Evolutionary conservation across 345 rosid genomes (phyloP), one percentile per base, ranked within the genome.

Genomic region (Citrus unshiu): DNA sequence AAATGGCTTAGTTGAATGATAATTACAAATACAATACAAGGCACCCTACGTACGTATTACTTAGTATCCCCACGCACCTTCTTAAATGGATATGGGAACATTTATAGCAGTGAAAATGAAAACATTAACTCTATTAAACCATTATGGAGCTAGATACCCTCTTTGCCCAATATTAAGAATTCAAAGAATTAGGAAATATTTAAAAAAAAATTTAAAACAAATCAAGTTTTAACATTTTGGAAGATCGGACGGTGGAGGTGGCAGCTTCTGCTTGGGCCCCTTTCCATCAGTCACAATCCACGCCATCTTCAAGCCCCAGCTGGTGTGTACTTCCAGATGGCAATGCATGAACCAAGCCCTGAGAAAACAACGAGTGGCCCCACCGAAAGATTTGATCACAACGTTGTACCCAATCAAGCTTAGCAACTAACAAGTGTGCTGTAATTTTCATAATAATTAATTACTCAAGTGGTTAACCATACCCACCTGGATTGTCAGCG

Each of bases 281-380:
- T 84, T 83, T 6, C 93, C 90, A 63, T 85, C 88, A n/a, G 9
- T 76, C 34, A 88, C 90, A 56, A 88, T 32, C 91, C 90, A 90
- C 9, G 85, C 90, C 91, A 90, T 88, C 79, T 88, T 88, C 82
- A 90, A 77, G 3, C 91, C 93, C 91, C 91, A 88, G 79, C 89
- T 87, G 3, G 90, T 86, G 79, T 86, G 91, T 22, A 90, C 89
- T 71, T 88, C 89, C 64, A 86, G 46, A 80, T 90, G 89, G 67
- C 91, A 88, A 19, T 90, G 91, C 90, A 86, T 86, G 77, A 88
- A 88, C 93, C 91, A 88, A 32, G 79, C 85, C 0, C 87, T 84
- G 57, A 5, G 16, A 61, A 4, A 9, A 37, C 14, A 46, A 46
- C 13, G 18, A 46, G 51, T 13, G 18, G 51, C 51, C 51, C 51